phyloP scores from a whole-genome alignment of 108 stramenopile species.

The Pelagomonas calceolata region DNA sequence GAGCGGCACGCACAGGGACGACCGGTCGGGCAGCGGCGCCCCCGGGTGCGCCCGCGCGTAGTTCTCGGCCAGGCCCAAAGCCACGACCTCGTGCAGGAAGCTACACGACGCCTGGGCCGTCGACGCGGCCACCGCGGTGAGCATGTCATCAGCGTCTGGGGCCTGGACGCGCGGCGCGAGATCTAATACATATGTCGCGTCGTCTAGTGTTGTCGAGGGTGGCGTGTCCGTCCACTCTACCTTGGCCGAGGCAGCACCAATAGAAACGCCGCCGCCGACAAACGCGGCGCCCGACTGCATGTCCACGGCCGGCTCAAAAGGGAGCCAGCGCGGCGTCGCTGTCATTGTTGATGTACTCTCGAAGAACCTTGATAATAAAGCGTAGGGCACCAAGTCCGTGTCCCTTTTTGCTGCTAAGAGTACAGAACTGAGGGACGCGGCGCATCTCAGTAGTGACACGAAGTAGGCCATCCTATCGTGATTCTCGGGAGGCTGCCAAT shows the following conservation, averaged over 20 bases:
- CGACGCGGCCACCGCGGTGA: too few species aligned
- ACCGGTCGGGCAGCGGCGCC: background rate
- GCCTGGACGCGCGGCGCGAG: too few species aligned
- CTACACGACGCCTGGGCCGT: too few species aligned
- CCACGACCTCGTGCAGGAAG: background rate
- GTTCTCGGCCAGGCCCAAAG: background rate
- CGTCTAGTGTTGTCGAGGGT: too few species aligned
- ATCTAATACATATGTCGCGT: too few species aligned
- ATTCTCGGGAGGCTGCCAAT: background rate
- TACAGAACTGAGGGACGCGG: background rate
- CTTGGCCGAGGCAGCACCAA: background rate
- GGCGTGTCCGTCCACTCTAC: too few species aligned
- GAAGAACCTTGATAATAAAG: too few species aligned
- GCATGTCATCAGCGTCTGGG: too few species aligned
- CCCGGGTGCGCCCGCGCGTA: background rate
- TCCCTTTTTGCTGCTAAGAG: background rate
- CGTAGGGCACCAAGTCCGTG: too few species aligned
- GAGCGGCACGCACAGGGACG: background rate
- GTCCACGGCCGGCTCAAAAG: background rate
- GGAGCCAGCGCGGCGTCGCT: background rate
- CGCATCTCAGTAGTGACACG: background rate
- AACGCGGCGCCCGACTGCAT: background rate
- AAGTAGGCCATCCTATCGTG: background rate
- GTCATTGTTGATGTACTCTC: too few species aligned
- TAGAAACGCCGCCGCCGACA: background rate